Percentiles rank a stretch among this genome's conserved stretches.
phyloP scores from a whole-genome alignment of 1,284 basidiomycete species.

The Sanghuangporus weigelae region DNA sequence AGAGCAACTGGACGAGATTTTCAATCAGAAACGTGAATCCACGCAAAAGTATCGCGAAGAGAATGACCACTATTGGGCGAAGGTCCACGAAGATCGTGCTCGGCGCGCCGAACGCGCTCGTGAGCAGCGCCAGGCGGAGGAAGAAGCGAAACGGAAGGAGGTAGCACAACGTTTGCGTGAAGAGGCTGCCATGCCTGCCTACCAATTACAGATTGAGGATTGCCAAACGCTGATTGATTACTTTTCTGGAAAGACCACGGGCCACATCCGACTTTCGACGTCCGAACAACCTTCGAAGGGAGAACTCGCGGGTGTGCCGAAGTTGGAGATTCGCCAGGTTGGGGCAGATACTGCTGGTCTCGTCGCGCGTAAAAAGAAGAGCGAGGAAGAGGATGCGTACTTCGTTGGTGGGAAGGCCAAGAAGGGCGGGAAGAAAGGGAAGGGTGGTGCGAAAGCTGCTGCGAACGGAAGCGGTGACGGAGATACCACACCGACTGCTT shows the following conservation, averaged over 20 bases:
- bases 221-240: conserved; percentile 92
- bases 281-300: conserved; percentile 31
- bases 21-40: conserved; percentile 75
- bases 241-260: conserved; percentile 72
- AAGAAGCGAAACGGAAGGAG: conserved; percentile 80
- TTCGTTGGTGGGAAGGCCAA: conserved; percentile 69
- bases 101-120: conserved; percentile 77
- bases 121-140: conserved; percentile 79
- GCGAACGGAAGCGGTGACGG: conserved; percentile 30
- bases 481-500: conserved; percentile 30
- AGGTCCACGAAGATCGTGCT: conserved; percentile 81
- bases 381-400: conserved; percentile 79
- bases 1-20: conserved; percentile 68
- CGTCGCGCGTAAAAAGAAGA: conserved; percentile 88
- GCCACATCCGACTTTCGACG: conserved; percentile 37
- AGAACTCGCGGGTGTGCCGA: conserved; percentile 70
- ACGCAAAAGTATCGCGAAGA: conserved; percentile 69
- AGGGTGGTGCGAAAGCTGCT: conserved; percentile 27
- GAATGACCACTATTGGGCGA: conserved; percentile 76
- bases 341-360: conserved; percentile 68
- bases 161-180: conserved; percentile 81
- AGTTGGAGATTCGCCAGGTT: conserved; percentile 83
- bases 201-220: conserved; percentile 93
- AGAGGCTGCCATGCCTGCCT: conserved; percentile 89
- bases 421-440: conserved; percentile 63